These are phyloP conservation scores for Colletotrichum cuscutae DNA, from an alignment of 2,329 filamentous ascomycete species.

Conservation along the genomic window DNA sequence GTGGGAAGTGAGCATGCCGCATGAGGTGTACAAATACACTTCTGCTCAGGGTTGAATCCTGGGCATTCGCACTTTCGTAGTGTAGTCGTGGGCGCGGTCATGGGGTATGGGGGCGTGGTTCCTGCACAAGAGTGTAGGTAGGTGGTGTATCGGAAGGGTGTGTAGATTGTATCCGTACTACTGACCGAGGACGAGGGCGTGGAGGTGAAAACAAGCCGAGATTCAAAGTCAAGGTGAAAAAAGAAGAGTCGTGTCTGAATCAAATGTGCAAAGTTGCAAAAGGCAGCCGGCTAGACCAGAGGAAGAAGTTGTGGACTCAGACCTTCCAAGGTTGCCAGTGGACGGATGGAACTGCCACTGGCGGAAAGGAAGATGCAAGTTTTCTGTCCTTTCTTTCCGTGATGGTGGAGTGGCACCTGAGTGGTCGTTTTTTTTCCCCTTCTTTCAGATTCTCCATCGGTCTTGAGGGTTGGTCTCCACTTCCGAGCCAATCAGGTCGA, in stretches of 20 bases:
- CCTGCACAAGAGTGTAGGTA: neutral
- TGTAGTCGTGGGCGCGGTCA: neutral
- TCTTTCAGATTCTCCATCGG: neutral
- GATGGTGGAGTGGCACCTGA: constrained; percentile 29
- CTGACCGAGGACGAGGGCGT: neutral
- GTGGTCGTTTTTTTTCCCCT: constrained; percentile 25
- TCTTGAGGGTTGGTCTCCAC: neutral
- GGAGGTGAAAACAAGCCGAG: neutral
- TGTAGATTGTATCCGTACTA: neutral
- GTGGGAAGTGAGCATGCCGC: neutral
- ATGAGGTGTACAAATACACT: neutral
- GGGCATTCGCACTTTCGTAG: neutral
- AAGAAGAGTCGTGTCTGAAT: neutral
- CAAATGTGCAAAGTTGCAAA: neutral
- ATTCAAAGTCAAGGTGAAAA: neutral
- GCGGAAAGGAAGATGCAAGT: constrained; percentile 22
- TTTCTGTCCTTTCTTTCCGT: constrained; percentile 13
- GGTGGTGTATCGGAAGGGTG: too few relatives aligned
- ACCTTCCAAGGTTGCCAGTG: too few relatives aligned
- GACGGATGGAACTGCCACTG: neutral
- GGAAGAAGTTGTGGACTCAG: neutral
- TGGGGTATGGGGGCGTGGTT: neutral
- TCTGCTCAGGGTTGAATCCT: too few relatives aligned
- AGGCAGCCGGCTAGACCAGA: neutral
- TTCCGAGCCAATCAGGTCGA: neutral